These are phyloP conservation scores for Periconia digitata DNA, from an alignment of 2,329 filamentous ascomycete species.

Conservation along the genomic window DNA sequence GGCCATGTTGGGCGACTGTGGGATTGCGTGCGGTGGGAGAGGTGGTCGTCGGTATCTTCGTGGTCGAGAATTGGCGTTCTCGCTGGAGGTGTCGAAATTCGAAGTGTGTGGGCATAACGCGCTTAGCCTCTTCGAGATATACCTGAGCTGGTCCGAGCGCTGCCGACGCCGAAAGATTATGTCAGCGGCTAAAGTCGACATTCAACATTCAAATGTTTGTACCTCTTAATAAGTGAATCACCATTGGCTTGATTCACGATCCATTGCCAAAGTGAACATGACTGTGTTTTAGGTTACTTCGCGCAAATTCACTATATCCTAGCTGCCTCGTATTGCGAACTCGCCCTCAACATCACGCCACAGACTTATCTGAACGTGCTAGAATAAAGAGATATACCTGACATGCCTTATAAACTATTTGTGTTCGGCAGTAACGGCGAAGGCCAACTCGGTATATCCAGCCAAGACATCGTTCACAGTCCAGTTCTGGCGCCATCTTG, in stretches of 20 bases:
- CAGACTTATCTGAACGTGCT: background rate
- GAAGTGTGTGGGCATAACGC: background rate
- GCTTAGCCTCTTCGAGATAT: constrained; percentile 3
- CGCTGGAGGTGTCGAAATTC: background rate
- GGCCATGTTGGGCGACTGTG: constrained; percentile 44
- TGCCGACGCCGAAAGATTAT: background rate
- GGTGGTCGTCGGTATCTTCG: constrained; percentile 13
- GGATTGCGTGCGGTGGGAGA: constrained; percentile 33
- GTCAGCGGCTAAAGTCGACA: too few species aligned
- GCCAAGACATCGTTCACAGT: constrained; percentile 40
- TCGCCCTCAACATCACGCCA: too few species aligned
- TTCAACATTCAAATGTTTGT: too few species aligned
- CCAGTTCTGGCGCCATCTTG: constrained; percentile 14
- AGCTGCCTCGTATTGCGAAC: too few species aligned
- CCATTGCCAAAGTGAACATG: too few species aligned
- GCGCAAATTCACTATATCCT: too few species aligned
- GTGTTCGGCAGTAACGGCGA: constrained; percentile 57
- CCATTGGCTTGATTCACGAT: too few species aligned
- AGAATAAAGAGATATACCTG: background rate
- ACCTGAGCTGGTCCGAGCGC: constrained; percentile 8
- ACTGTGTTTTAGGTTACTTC: too few species aligned
- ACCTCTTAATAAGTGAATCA: too few species aligned
- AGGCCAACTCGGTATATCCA: constrained; percentile 54
- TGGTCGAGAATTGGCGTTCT: constrained; percentile 3
- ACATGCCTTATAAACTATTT: constrained; percentile 35